Base-by-base conservation (phyloP, 371 early-diverging fungal genomes). In the Paramicrosporidium saccamoebae region DNA sequence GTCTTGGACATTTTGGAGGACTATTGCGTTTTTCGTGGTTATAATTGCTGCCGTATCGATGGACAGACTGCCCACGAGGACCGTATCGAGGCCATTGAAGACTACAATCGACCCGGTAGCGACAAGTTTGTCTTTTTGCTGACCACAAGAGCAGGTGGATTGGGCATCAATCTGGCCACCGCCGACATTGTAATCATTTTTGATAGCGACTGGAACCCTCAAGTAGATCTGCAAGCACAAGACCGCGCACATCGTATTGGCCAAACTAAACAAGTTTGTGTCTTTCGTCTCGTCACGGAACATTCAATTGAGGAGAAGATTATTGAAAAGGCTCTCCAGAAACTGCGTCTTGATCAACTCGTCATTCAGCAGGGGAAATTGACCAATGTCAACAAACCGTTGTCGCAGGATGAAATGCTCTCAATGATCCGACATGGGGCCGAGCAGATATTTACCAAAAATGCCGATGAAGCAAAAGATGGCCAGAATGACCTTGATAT, bases 201-300 rank as follows among this genome's bases (percentile, higher is more conserved):
- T 37, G 98, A 96, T 42, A 78, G 69, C 36, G 97, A 96, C 42
- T 96, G 92, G 94, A 90, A 90, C 37, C 92, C 92, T 10, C 86
- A 84, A 47, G 79, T 71, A 8, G 92, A 90, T 48, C 42, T 86
- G 12, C 88, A 90, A 48, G 88, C 84, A 5, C 54, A 59, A 48
- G 95, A 95, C 44, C 69, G 98, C 29, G 97, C 94, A 5, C 98
- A 98, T 51, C 74, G 98, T 44, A 88, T 98, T 26, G 99, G 99
- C 2, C 99, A 98, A 40, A 90, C 64, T 19, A 90, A 90, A 39
- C 82, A 84, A 33, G 99, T 98, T 10, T 59, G 66, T 30, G 92
- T 98, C 3, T 95, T 75, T 44, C 53, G 96, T 24, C 72, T 98
- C 25, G 71, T 98, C n/a, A 71, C 86, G 10, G 90, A 88, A 45